Percentiles rank a stretch among this genome's conserved stretches.
These are phyloP conservation scores for Metschnikowia similis DNA, from an alignment of 805 yeast species.

Conservation along the genomic window DNA sequence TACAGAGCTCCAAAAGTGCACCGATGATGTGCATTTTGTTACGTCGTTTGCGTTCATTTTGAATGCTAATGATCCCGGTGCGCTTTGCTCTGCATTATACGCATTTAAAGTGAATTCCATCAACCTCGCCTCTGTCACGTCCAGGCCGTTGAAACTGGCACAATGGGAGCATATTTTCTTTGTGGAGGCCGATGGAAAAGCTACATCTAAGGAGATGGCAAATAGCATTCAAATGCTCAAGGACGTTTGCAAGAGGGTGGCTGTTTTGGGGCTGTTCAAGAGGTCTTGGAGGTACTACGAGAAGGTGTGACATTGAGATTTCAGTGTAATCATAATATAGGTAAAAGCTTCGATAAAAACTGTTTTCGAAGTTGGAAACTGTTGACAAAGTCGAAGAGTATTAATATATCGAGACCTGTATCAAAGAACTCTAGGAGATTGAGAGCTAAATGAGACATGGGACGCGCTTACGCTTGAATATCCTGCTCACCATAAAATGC, in stretches of 20 bases:
- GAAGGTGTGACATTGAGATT: neutral
- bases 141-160: constrained; percentile 65
- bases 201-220: constrained; percentile 23
- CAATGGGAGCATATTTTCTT: constrained; percentile 85
- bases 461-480: too few species aligned
- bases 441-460: too few species aligned
- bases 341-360: too few species aligned
- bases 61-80: constrained; percentile 64
- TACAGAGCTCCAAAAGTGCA: neutral
- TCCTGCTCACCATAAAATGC: too few species aligned
- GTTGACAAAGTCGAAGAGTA: too few species aligned
- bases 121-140: constrained; percentile 66
- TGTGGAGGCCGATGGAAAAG: constrained; percentile 58
- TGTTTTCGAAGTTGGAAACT: too few species aligned
- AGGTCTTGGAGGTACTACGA: constrained; percentile 37
- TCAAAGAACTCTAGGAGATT: too few species aligned
- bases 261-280: constrained; percentile 56
- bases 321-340: too few species aligned
- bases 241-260: constrained; percentile 44
- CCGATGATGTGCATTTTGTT: constrained; percentile 19
- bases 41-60: constrained; percentile 65
- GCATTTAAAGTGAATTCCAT: constrained; percentile 52
- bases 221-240: constrained; percentile 42
- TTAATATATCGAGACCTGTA: too few species aligned
- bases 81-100: constrained; percentile 61